Base-by-base conservation (phyloP, 1,284 basidiomycete genomes). In the Ustilago loliicola region DNA sequence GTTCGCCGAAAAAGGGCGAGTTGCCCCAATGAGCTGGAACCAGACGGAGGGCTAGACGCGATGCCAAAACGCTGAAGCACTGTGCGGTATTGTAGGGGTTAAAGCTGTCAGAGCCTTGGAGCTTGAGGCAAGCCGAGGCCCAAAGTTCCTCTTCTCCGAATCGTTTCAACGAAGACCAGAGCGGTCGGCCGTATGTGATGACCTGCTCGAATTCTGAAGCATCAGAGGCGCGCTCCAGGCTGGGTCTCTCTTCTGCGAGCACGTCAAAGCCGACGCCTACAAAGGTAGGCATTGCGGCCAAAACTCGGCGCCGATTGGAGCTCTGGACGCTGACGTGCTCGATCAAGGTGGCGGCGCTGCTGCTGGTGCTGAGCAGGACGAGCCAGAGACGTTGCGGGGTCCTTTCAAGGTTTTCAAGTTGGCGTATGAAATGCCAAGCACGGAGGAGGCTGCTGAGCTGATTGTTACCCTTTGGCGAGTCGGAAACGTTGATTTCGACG, bases 331-430 rank as follows among this genome's bases (percentile, higher is more conserved):
- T 23, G 2, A 27, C 25, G 36, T 40, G 54, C 19, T 58, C 42
- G 27, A 58, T 25, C 25, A 58, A 27, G 30, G 17, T 4, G 19
- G 42, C 25, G 29, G 56, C 42, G 27, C 25, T 38, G 58, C 58
- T 61, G 51, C 30, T 67, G 42, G 65, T 67, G 51, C 59, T 61
- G 4, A 67, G 17, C n/a, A 67, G 65, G 8, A 67, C 50, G 2
- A 67, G 52, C 65, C 65, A 67, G 38, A 67, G 48, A 10, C n/a
- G 19, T 1, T 27, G 27, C 32, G 36, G 21, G 15, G 8, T 30
- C 2, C 30, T 34, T 5, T 11, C 4, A 3, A 1, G 8, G 21
- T 38, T 23, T 21, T 61, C 7, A 3, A 61, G 4, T 1, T 21
- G 10, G 19, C 32, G 11, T 45, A 65, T 23, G 48, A 50, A 65